Evolutionary conservation across 148 eudicot species (phyloP).

Genomic region (Cornus kousa): DNA sequence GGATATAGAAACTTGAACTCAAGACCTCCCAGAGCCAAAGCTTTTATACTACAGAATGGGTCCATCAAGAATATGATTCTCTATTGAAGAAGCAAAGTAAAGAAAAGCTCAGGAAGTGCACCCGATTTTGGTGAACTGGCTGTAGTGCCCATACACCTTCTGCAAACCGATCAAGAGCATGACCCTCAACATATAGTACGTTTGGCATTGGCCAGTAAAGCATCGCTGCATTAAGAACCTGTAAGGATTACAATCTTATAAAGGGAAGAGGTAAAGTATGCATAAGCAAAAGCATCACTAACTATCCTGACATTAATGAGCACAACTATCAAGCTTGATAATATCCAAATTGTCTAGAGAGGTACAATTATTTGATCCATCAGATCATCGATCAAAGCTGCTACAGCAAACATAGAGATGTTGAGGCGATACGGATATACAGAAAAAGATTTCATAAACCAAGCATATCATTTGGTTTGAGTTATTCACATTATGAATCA

Average conservation of each 20-base stretch:
- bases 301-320: not conserved
- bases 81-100: conserved; percentile 5
- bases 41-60: too few relatives aligned
- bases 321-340: not conserved
- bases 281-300: not conserved
- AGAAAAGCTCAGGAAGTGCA: conserved; percentile 20
- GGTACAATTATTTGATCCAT: not conserved
- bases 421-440: not conserved
- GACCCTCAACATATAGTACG: conserved; percentile 81
- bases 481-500: not conserved
- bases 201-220: conserved; percentile 88
- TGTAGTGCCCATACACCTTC: conserved; percentile 77
- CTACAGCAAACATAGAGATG: not conserved
- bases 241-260: conserved; percentile 16
- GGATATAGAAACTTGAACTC: too few relatives aligned
- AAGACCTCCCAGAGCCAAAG: too few relatives aligned
- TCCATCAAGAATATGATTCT: too few relatives aligned
- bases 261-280: not conserved
- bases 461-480: not conserved
- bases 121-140: conserved; percentile 91
- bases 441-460: not conserved
- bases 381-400: too few relatives aligned
- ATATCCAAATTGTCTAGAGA: not conserved
- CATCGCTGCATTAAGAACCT: conserved; percentile 99
- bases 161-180: conserved; percentile 92